phyloP scores from a whole-genome alignment of 2,329 filamentous ascomycete genomes.

The Pleomassaria siparia region DNA sequence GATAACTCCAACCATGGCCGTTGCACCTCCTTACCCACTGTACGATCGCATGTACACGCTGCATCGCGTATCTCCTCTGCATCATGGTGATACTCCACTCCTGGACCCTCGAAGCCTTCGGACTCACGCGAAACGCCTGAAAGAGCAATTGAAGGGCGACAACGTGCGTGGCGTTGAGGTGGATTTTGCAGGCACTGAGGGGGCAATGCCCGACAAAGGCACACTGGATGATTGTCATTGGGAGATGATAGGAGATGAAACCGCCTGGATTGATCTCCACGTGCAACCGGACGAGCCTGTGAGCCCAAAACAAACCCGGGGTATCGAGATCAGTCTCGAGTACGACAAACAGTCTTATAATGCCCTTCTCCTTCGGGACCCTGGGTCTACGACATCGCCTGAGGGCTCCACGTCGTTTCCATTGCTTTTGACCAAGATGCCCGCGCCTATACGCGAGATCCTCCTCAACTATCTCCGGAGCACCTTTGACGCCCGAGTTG shows the following conservation, averaged over 20 bases:
- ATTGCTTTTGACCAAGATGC: constrained; percentile 54
- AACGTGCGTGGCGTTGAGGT: constrained; percentile 50
- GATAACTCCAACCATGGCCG: constrained; percentile 26
- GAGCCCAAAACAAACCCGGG: constrained; percentile 35
- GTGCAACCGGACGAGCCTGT: constrained; percentile 32
- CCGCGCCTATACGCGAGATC: constrained; percentile 51
- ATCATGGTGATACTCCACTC: constrained; percentile 46
- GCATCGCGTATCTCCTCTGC: constrained; percentile 57
- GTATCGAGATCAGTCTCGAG: constrained; percentile 52
- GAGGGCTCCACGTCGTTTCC: constrained; percentile 51
- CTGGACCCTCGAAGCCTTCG: constrained; percentile 44
- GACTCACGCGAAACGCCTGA: constrained; percentile 51
- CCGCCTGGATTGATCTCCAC: constrained; percentile 42
- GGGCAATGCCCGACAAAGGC: constrained; percentile 48
- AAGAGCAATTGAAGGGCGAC: constrained; percentile 53
- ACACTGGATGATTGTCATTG: constrained; percentile 52
- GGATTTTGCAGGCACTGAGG: constrained; percentile 40
- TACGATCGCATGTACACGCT: constrained; percentile 58
- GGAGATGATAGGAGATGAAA: constrained; percentile 46
- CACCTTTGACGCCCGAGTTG: constrained; percentile 54
- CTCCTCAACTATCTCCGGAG: constrained; percentile 53
- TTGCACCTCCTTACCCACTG: constrained; percentile 46
- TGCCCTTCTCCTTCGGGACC: constrained; percentile 51
- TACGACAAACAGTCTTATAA: constrained; percentile 54
- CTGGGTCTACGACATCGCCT: constrained; percentile 29